Evolutionary conservation across 1,284 basidiomycete genomes (phyloP).

Genomic region (Apiotrichum brassicae): DNA sequence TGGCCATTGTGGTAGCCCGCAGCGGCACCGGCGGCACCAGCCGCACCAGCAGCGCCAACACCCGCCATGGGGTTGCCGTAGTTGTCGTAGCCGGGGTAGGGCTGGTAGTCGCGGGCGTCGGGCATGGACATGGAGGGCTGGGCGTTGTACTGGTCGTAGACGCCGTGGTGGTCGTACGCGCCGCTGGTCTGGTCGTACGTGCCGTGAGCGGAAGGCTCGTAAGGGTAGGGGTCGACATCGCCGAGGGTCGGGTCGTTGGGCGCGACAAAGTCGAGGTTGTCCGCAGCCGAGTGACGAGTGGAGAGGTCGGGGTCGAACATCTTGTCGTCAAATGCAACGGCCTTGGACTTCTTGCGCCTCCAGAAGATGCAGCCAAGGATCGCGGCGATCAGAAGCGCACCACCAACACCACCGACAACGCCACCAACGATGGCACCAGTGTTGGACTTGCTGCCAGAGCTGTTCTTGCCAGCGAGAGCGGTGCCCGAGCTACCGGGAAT

Average conservation of each 20-base stretch:
- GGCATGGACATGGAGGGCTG: conserved; percentile 36
- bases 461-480: background rate
- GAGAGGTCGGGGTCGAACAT: conserved; percentile 42
- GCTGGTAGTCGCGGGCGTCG: conserved; percentile 34
- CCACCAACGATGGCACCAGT: conserved; percentile 46
- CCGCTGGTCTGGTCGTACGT: background rate
- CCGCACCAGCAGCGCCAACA: conserved; percentile 27
- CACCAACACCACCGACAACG: conserved; percentile 45
- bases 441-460: conserved; percentile 14
- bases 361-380: conserved; percentile 39
- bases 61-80: conserved; percentile 15
- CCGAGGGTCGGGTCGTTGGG: conserved; percentile 18
- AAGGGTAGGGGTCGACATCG: conserved; percentile 22
- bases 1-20: conserved; percentile 3
- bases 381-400: conserved; percentile 29
- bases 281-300: conserved; percentile 36
- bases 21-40: conserved; percentile 14
- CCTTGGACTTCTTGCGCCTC: conserved; percentile 24
- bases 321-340: conserved; percentile 45
- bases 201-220: background rate
- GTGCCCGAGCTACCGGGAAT: no score
- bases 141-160: conserved; percentile 6
- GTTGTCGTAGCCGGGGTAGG: conserved; percentile 10
- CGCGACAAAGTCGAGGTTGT: conserved; percentile 37
- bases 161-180: conserved; percentile 1